Evolutionary conservation across 2,329 filamentous ascomycete genomes (phyloP).

Genomic region (Neobulgaria alba): DNA sequence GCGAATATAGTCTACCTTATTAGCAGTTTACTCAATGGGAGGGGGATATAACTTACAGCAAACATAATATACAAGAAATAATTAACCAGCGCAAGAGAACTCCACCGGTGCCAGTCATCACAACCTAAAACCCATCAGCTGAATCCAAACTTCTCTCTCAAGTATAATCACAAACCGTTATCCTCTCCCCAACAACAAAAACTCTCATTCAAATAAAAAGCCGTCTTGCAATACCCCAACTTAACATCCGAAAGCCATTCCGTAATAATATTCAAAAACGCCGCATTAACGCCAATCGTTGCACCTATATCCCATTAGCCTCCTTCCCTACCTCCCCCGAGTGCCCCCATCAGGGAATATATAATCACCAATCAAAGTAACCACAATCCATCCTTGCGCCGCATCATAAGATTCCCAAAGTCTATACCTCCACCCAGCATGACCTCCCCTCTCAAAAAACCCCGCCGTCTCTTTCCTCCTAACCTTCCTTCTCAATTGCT

Average conservation of each 20-base stretch:
- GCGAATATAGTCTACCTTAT: slow-evolving; percentile 61
- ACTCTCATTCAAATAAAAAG: slow-evolving; percentile 92
- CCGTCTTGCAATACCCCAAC: slow-evolving; percentile 88
- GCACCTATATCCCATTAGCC: slow-evolving; percentile 40
- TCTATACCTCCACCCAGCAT: slow-evolving; percentile 69
- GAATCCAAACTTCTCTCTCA: neutral
- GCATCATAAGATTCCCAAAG: slow-evolving; percentile 87
- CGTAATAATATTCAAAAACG: slow-evolving; percentile 87
- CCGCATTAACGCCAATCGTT: slow-evolving; percentile 90
- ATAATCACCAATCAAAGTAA: slow-evolving; percentile 70
- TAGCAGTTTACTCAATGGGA: neutral
- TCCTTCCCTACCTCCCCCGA: neutral
- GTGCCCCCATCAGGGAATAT: neutral
- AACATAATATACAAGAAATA: slow-evolving; percentile 85
- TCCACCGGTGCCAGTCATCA: slow-evolving; percentile 84
- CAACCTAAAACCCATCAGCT: slow-evolving; percentile 47
- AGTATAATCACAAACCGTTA: slow-evolving; percentile 44
- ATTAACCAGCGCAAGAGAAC: slow-evolving; percentile 65
- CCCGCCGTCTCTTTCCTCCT: slow-evolving; percentile 64
- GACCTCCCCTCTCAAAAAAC: slow-evolving; percentile 58
- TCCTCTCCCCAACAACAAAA: slow-evolving; percentile 99
- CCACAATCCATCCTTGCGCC: slow-evolving; percentile 94
- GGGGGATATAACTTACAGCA: slow-evolving; percentile 46
- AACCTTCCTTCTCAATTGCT: slow-evolving; percentile 73
- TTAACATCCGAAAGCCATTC: slow-evolving; percentile 97